phyloP scores from a whole-genome alignment of 2,329 filamentous ascomycete genomes.

The Claviceps africana region DNA sequence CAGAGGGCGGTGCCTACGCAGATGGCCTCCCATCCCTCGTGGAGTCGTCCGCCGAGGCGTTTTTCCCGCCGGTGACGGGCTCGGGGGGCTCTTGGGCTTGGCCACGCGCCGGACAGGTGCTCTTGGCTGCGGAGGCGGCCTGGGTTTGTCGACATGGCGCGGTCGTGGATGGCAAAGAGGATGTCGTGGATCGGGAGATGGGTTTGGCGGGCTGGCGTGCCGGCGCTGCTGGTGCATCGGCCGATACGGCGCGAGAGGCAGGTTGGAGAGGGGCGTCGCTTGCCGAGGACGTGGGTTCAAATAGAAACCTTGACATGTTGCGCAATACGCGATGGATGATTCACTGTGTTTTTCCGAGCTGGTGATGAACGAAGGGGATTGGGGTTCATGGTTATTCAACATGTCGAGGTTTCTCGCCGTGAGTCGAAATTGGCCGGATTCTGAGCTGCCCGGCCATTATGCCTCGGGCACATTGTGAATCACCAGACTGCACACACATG shows the following conservation, averaged over 20 bases:
- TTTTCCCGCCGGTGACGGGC: background rate
- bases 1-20: slow-evolving; percentile 14
- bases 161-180: background rate
- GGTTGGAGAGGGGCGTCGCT: background rate
- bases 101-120: background rate
- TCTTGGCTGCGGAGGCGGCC: background rate
- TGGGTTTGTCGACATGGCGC: background rate
- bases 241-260: background rate
- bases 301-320: background rate
- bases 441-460: background rate
- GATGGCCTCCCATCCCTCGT: slow-evolving; percentile 11
- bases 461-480: background rate
- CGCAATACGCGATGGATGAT: background rate
- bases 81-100: background rate
- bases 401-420: background rate
- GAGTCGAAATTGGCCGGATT: background rate
- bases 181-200: background rate
- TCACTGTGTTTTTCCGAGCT: background rate
- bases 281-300: background rate
- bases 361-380: background rate
- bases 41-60: slow-evolving; percentile 4
- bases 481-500: background rate
- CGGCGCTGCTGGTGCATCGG: background rate
- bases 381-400: background rate
- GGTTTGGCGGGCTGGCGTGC: background rate